These are phyloP conservation scores for Coemansia sp. DNA, from an alignment of 192 early-diverging fungal species.

Conservation along the genomic window DNA sequence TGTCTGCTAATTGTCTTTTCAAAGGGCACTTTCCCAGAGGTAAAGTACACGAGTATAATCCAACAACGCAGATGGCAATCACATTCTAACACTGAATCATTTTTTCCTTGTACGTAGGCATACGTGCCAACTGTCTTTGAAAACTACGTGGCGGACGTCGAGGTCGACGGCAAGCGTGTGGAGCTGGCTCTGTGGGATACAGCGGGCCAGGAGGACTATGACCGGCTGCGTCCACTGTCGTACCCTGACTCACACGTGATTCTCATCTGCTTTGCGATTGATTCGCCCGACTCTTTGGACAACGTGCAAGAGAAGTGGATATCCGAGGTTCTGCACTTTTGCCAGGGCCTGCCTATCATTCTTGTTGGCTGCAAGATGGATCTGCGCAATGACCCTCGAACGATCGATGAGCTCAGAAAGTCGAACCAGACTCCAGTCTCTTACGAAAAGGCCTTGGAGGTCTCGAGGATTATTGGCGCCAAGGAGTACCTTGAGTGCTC, in stretches of 20 bases:
- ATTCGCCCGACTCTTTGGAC: conserved; percentile 75
- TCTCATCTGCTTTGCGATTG: conserved; percentile 87
- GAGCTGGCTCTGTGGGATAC: conserved; percentile 96
- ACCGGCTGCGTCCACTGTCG: conserved; percentile 83
- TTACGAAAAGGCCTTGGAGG: conserved; percentile 56
- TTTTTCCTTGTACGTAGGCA: too few relatives aligned
- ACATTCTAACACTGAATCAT: too few relatives aligned
- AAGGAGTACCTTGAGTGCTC: conserved; percentile 81
- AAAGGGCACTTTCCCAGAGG: conserved; percentile 70
- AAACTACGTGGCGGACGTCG: conserved; percentile 89
- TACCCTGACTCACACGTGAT: conserved; percentile 92
- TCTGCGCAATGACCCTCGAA: conserved; percentile 25
- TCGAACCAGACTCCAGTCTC: conserved; percentile 39
- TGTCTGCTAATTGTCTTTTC: conserved; percentile 83
- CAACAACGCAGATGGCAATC: background rate
- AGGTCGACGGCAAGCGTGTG: conserved; percentile 81
- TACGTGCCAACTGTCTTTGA: conserved; percentile 96
- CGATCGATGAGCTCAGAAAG: conserved; percentile 23
- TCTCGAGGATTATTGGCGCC: conserved; percentile 68
- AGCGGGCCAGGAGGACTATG: conserved; percentile 94
- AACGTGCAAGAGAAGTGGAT: conserved; percentile 62
- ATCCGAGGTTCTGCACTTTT: conserved; percentile 20
- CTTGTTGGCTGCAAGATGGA: conserved; percentile 41
- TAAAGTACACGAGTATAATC: conserved; percentile 9
- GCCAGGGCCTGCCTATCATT: conserved; percentile 9